phyloP scores from a whole-genome alignment of 352 stramenopile genomes.

The Globisporangium rhizosaccharum region DNA sequence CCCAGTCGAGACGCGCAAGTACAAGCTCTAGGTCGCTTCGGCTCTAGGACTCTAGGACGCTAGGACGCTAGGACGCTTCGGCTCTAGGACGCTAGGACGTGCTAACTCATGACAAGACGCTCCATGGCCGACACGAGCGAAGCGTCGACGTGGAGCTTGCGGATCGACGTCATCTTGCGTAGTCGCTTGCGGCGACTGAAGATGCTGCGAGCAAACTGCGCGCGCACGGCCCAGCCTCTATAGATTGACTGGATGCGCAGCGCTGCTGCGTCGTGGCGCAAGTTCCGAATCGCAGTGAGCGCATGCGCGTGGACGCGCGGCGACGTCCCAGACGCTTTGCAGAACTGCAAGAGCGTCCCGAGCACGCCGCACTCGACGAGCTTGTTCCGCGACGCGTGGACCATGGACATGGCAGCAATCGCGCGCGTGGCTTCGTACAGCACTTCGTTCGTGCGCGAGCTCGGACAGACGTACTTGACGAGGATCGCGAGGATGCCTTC shows the following conservation, averaged over 20 bases:
- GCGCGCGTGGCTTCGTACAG: slow-evolving; percentile 51
- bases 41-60: neutral
- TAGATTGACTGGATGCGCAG: slow-evolving; percentile 72
- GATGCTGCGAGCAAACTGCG: slow-evolving; percentile 24
- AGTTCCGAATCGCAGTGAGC: slow-evolving; percentile 42
- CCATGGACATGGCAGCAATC: slow-evolving; percentile 52
- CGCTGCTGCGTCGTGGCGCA: slow-evolving; percentile 67
- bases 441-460: slow-evolving; percentile 45
- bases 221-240: slow-evolving; percentile 51
- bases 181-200: slow-evolving; percentile 20
- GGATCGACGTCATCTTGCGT: slow-evolving; percentile 25
- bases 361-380: slow-evolving; percentile 61
- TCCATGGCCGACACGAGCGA: slow-evolving; percentile 23
- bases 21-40: slow-evolving; percentile 27
- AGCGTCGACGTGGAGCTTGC: slow-evolving; percentile 21
- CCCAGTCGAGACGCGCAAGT: slow-evolving; percentile 52
- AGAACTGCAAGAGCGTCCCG: slow-evolving; percentile 48
- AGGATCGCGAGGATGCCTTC: slow-evolving; percentile 54
- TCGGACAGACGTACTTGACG: slow-evolving; percentile 64
- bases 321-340: slow-evolving; percentile 35
- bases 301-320: slow-evolving; percentile 35
- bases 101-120: slow-evolving; percentile 14
- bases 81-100: neutral
- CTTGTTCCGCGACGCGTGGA: slow-evolving; percentile 49
- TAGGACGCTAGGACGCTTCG: too few relatives aligned